phyloP scores from a whole-genome alignment of 208 protist genomes.

The Phytomonas serpens region DNA sequence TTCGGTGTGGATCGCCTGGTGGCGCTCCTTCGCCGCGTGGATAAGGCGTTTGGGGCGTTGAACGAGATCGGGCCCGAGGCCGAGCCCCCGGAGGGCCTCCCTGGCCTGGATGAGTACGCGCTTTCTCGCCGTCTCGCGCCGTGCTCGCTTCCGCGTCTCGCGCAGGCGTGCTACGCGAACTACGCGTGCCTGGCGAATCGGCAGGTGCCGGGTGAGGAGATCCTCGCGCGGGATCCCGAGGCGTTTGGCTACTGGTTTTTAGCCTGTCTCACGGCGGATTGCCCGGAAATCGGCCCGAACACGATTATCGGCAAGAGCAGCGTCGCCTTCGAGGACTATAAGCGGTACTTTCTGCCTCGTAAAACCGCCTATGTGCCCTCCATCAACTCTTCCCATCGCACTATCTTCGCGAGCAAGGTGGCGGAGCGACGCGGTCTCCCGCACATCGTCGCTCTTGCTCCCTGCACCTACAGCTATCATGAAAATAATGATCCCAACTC shows the following conservation, averaged over 20 bases:
- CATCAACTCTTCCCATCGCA: constrained; percentile 49
- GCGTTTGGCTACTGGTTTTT: constrained; percentile 85
- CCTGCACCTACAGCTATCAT: constrained; percentile 69
- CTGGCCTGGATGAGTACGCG: constrained; percentile 31
- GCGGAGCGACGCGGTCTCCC: constrained; percentile 49
- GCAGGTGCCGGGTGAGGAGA: constrained; percentile 54
- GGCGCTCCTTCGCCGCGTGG: constrained; percentile 53
- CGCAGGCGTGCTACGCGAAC: constrained; percentile 66
- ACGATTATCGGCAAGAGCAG: constrained; percentile 72
- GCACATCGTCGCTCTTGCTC: constrained; percentile 61
- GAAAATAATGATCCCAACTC: constrained; percentile 78
- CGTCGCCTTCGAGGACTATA: constrained; percentile 63
- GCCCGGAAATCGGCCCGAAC: constrained; percentile 73
- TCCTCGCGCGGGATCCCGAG: constrained; percentile 42
- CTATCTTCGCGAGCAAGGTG: constrained; percentile 46
- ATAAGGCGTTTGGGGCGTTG: constrained; percentile 58
- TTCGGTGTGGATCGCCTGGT: constrained; percentile 77
- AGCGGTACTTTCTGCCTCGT: constrained; percentile 63
- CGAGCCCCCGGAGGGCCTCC: constrained; percentile 13
- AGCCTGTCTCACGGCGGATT: constrained; percentile 68
- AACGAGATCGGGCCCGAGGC: constrained; percentile 61
- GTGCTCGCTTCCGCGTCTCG: constrained; percentile 77
- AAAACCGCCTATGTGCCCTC: constrained; percentile 71
- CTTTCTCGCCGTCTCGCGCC: constrained; percentile 51
- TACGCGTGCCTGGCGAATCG: constrained; percentile 53